phyloP scores from a whole-genome alignment of 2,329 filamentous ascomycete genomes.

The Aureobasidium namibiae region DNA sequence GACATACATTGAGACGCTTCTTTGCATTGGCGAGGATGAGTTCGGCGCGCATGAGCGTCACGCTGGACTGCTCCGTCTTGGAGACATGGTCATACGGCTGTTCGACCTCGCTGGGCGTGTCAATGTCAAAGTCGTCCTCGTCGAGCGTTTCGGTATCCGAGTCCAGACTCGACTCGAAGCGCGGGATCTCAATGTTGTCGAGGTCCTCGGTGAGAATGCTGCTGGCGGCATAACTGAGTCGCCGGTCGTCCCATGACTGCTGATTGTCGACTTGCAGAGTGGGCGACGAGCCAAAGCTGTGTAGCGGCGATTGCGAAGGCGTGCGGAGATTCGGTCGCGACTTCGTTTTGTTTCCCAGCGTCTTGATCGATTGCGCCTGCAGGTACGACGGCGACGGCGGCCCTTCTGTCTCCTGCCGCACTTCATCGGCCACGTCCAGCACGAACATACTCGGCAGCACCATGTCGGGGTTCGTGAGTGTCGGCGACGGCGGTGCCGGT shows the following conservation, averaged over 20 bases:
- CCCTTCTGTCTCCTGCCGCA: slow-evolving; percentile 1
- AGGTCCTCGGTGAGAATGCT: slow-evolving; percentile 38
- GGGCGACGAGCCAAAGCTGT: slow-evolving; percentile 22
- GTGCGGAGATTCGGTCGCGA: not conserved
- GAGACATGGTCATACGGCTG: not conserved
- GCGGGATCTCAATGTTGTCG: slow-evolving; percentile 30
- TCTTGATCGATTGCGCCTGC: not conserved
- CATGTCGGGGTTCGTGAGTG: slow-evolving; percentile 89
- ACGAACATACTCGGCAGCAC: slow-evolving; percentile 59
- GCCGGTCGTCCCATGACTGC: slow-evolving; percentile 13
- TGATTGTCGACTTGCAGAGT: slow-evolving; percentile 22
- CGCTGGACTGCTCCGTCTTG: slow-evolving; percentile 54
- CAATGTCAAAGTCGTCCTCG: slow-evolving; percentile 14
- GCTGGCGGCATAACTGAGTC: slow-evolving; percentile 23
- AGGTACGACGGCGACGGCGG: slow-evolving; percentile 18
- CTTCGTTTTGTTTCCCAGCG: not conserved
- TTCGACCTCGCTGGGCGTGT: slow-evolving; percentile 10
- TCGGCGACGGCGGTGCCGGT: slow-evolving; percentile 58
- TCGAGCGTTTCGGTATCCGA: slow-evolving; percentile 23
- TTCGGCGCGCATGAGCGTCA: slow-evolving; percentile 70
- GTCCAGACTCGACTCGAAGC: slow-evolving; percentile 24
- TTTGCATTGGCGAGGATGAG: slow-evolving; percentile 91
- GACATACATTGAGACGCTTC: slow-evolving; percentile 64
- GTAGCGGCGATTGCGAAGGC: slow-evolving; percentile 12
- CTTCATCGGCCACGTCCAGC: slow-evolving; percentile 17